phyloP scores from a whole-genome alignment of 352 stramenopile genomes.

The Peronospora farinosa region DNA sequence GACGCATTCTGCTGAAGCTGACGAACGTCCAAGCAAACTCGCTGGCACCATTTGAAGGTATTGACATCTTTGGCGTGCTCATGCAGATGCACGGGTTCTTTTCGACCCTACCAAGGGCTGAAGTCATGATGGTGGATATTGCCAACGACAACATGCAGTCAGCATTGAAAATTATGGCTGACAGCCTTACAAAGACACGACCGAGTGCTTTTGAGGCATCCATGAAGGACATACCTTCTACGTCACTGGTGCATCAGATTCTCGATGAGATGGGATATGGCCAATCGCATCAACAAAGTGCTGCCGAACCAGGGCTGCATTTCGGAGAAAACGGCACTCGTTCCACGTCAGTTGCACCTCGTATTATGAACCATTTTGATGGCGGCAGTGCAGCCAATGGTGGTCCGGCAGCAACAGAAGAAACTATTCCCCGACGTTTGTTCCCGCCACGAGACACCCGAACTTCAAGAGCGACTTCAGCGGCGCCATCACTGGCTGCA shows the following conservation, averaged over 20 bases:
- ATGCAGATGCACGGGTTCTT: conserved; percentile 88
- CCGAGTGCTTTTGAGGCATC: conserved; percentile 47
- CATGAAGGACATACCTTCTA: conserved; percentile 52
- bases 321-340: conserved; percentile 13
- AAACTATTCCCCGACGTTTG: conserved; percentile 45
- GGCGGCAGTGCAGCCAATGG: conserved; percentile 4
- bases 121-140: conserved; percentile 65
- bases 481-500: conserved; percentile 12
- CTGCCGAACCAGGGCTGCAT: conserved; percentile 15
- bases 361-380: conserved; percentile 22
- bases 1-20: conserved; percentile 63
- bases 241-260: conserved; percentile 46
- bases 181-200: conserved; percentile 50
- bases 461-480: conserved; percentile 19
- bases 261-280: conserved; percentile 36
- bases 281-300: conserved; percentile 20
- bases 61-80: conserved; percentile 76
- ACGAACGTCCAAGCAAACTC: conserved; percentile 48
- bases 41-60: conserved; percentile 63
- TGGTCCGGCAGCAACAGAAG: conserved; percentile 12
- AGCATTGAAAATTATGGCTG: conserved; percentile 58
- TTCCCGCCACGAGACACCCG: conserved; percentile 29
- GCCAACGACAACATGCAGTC: conserved; percentile 73
- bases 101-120: conserved; percentile 52
- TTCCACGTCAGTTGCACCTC: conserved; percentile 10